Percentiles rank a stretch among this genome's conserved stretches.
These are phyloP conservation scores for Cladobotryum protrusum DNA, from an alignment of 2,329 filamentous ascomycete species.

Conservation along the genomic window DNA sequence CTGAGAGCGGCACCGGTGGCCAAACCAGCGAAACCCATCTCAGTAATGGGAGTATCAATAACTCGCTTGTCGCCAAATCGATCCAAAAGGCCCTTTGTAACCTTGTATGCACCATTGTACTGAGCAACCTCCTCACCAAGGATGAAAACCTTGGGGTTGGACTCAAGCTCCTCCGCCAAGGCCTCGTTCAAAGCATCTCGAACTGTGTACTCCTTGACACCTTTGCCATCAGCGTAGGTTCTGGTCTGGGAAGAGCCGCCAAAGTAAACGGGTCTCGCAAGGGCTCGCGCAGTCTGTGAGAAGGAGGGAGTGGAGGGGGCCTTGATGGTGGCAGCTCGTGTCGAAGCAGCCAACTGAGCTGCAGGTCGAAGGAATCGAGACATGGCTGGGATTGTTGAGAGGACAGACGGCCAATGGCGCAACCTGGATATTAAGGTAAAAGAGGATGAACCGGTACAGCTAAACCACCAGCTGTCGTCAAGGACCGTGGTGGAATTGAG, in stretches of 20 bases:
- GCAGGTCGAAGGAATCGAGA: slow-evolving; percentile 48
- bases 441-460: neutral
- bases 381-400: slow-evolving; percentile 29
- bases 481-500: neutral
- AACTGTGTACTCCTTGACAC: slow-evolving; percentile 89
- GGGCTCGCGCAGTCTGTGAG: slow-evolving; percentile 31
- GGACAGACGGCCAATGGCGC: neutral
- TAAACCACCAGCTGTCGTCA: neutral
- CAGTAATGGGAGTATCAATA: slow-evolving; percentile 97
- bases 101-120: slow-evolving; percentile 99
- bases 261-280: slow-evolving; percentile 33
- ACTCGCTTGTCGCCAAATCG: slow-evolving; percentile 96
- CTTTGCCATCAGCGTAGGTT: slow-evolving; percentile 51
- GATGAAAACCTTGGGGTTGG: slow-evolving; percentile 90
- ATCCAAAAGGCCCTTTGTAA: slow-evolving; percentile 95
- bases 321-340: slow-evolving; percentile 30
- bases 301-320: slow-evolving; percentile 30
- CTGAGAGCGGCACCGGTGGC: slow-evolving; percentile 92
- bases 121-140: slow-evolving; percentile 98
- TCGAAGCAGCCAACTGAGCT: slow-evolving; percentile 41
- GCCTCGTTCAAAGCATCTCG: slow-evolving; percentile 97
- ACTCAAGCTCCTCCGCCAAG: slow-evolving; percentile 92
- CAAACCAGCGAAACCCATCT: slow-evolving; percentile 90
- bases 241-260: slow-evolving; percentile 41
- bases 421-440: neutral